A percentile compares a stretch with the other conserved stretches of the same genome.
phyloP scores from a whole-genome alignment of 2,329 filamentous ascomycete genomes.

The Helotiales sp. region DNA sequence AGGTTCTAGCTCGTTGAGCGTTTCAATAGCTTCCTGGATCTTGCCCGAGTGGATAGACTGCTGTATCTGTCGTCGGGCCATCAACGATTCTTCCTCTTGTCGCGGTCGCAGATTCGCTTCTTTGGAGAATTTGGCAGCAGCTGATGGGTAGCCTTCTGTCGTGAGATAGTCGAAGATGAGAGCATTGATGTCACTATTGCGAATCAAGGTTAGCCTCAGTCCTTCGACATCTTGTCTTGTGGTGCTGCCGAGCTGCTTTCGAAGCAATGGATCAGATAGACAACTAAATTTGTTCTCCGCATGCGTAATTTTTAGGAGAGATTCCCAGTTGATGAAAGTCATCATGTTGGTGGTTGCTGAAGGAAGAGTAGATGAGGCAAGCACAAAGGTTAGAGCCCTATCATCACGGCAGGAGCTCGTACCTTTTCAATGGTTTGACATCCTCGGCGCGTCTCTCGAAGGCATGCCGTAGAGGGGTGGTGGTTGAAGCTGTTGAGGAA shows the following conservation, averaged over 20 bases:
- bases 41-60: slow-evolving; percentile 84
- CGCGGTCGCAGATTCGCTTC: slow-evolving; percentile 86
- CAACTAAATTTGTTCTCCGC: slow-evolving; percentile 90
- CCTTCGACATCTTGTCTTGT: neutral
- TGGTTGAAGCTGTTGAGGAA: slow-evolving; percentile 61
- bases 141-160: slow-evolving; percentile 90
- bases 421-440: slow-evolving; percentile 89
- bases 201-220: slow-evolving; percentile 32
- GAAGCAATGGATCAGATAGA: slow-evolving; percentile 63
- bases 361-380: slow-evolving; percentile 15
- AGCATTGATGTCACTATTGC: slow-evolving; percentile 85
- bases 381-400: slow-evolving; percentile 1
- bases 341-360: slow-evolving; percentile 58
- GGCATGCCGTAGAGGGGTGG: slow-evolving; percentile 60
- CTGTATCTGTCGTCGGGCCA: slow-evolving; percentile 80
- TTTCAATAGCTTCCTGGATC: slow-evolving; percentile 83
- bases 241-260: neutral
- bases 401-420: slow-evolving; percentile 49
- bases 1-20: slow-evolving; percentile 87
- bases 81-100: slow-evolving; percentile 74
- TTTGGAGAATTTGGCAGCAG: slow-evolving; percentile 89
- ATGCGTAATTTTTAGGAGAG: slow-evolving; percentile 91
- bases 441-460: slow-evolving; percentile 86
- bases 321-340: slow-evolving; percentile 98
- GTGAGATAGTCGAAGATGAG: slow-evolving; percentile 97